These are phyloP conservation scores for Pseudogymnoascus sp. DNA, from an alignment of 2,329 filamentous ascomycete species.

Conservation along the genomic window DNA sequence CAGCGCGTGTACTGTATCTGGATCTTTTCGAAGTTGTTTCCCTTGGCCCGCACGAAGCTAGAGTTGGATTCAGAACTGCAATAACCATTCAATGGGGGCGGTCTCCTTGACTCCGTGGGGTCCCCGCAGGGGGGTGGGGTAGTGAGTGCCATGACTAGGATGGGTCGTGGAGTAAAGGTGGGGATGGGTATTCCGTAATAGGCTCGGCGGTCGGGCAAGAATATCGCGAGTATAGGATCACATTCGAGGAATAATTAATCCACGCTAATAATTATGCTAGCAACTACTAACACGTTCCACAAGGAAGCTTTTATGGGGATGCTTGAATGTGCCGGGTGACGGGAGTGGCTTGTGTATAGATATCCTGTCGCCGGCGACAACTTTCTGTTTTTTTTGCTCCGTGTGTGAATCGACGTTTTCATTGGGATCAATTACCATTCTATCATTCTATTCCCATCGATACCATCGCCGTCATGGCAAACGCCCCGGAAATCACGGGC, in stretches of 20 bases:
- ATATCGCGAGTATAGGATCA: background rate
- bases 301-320: background rate
- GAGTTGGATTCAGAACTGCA: background rate
- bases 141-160: background rate
- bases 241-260: slow-evolving; percentile 5
- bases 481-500: background rate
- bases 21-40: background rate
- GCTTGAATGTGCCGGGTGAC: background rate
- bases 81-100: background rate
- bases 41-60: slow-evolving; percentile 1
- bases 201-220: background rate
- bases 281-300: background rate
- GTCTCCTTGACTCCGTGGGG: background rate
- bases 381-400: background rate
- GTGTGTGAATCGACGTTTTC: background rate
- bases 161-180: background rate
- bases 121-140: background rate
- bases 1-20: background rate
- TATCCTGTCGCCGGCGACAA: background rate
- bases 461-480: background rate
- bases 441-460: background rate
- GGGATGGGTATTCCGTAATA: background rate
- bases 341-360: slow-evolving; percentile 1
- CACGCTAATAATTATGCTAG: background rate
- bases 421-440: background rate